A percentile compares a stretch with the other conserved stretches of the same genome.
Conservation (phyloP, 257 asterid genomes). For the Lycium barbarum region DNA sequence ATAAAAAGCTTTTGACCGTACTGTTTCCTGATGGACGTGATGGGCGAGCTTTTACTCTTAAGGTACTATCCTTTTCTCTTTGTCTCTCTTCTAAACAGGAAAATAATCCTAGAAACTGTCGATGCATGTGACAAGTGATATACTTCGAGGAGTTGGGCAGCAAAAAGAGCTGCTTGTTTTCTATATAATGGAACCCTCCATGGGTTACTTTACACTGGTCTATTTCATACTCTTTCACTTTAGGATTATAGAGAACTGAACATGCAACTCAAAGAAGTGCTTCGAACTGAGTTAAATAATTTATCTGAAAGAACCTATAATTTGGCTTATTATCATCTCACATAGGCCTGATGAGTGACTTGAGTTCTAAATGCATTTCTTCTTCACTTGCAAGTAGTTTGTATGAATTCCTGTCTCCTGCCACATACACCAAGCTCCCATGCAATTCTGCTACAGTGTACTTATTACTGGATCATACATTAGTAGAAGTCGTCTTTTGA, state of each 20-base stretch:
- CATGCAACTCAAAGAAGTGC: neutral
- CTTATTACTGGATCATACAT: constrained; percentile 16
- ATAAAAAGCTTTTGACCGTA: constrained; percentile 84
- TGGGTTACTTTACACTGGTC: constrained; percentile 8
- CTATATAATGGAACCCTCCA: neutral
- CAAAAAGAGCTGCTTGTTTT: constrained; percentile 1
- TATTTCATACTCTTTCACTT: neutral
- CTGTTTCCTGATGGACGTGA: constrained; percentile 97
- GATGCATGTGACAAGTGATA: neutral
- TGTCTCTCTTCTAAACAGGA: constrained; percentile 17
- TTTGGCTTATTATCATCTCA: neutral
- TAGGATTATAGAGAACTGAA: neutral
- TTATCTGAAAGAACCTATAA: neutral
- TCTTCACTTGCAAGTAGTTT: constrained; percentile 18
- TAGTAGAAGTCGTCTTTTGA: constrained; percentile 12
- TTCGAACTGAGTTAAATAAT: neutral
- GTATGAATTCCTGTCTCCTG: neutral
- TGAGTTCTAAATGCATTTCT: neutral
- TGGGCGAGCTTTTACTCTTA: constrained; percentile 93
- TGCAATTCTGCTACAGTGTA: neutral
- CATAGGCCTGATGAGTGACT: neutral
- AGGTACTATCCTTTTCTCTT: constrained; percentile 50
- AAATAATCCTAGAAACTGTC: neutral
- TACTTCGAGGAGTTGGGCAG: constrained; percentile 15
- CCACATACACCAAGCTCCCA: neutral